Evolutionary conservation across 2,329 filamentous ascomycete species (phyloP).

Genomic region (Metarhizium robertsii): DNA sequence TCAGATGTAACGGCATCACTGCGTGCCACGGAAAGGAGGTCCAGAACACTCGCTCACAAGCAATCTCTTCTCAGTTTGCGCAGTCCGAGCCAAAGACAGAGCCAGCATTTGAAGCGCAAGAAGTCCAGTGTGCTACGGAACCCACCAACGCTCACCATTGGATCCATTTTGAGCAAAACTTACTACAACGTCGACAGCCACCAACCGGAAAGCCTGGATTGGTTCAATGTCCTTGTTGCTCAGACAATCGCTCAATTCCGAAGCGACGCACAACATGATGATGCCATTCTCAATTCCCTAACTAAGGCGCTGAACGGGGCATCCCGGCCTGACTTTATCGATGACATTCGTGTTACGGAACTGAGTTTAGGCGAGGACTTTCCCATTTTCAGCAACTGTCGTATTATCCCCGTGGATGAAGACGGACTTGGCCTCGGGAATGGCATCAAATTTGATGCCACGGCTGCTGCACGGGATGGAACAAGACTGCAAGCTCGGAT

Average conservation of each 20-base stretch:
- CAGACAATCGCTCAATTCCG: slow-evolving; percentile 95
- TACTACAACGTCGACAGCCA: slow-evolving; percentile 96
- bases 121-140: slow-evolving; percentile 65
- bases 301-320: slow-evolving; percentile 81
- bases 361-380: slow-evolving; percentile 94
- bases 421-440: slow-evolving; percentile 53
- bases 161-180: slow-evolving; percentile 88
- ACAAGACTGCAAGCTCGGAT: slow-evolving; percentile 83
- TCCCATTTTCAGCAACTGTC: slow-evolving; percentile 96
- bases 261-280: slow-evolving; percentile 83
- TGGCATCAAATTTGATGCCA: slow-evolving; percentile 41
- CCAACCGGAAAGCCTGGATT: slow-evolving; percentile 92
- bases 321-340: slow-evolving; percentile 80
- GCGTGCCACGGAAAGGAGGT: slow-evolving; percentile 64
- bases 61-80: slow-evolving; percentile 60
- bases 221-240: slow-evolving; percentile 96
- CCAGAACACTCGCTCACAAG: slow-evolving; percentile 66
- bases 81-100: slow-evolving; percentile 30
- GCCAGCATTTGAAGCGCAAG: slow-evolving; percentile 47
- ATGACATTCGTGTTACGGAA: slow-evolving; percentile 89
- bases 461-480: slow-evolving; percentile 48
- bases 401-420: slow-evolving; percentile 84
- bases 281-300: slow-evolving; percentile 77
- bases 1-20: slow-evolving; percentile 70
- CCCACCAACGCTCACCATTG: slow-evolving; percentile 73